These are phyloP conservation scores for Chlorella sp. DNA, from an alignment of 139 green algal species.

Conservation along the genomic window DNA sequence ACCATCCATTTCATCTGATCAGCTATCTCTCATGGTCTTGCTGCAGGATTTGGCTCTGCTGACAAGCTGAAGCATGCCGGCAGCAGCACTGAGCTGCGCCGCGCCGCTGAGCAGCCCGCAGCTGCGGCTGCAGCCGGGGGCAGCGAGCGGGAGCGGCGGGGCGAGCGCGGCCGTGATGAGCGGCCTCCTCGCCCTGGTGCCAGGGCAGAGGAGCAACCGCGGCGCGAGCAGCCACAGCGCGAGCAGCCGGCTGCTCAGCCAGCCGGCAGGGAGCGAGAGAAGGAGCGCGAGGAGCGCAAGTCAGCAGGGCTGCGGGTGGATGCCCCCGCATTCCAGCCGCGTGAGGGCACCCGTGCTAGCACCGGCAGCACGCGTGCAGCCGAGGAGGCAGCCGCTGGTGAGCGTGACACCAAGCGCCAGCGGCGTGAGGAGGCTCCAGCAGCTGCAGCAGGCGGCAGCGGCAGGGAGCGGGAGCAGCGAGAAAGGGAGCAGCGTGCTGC, in stretches of 20 bases:
- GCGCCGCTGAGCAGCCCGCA: not conserved
- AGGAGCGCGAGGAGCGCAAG: not conserved
- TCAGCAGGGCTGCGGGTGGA: not conserved
- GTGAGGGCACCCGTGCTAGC: not conserved
- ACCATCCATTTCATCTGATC: not conserved
- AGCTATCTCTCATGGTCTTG: not conserved
- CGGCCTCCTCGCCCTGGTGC: not conserved
- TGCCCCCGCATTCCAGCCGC: not conserved
- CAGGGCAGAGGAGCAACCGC: not conserved
- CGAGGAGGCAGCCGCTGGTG: not conserved
- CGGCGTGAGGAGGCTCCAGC: conserved; percentile 11
- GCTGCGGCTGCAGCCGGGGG: not conserved
- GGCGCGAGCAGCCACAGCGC: not conserved
- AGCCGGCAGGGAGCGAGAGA: not conserved
- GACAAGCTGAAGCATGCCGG: conserved; percentile 26
- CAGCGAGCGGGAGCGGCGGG: not conserved
- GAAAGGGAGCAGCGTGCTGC: not conserved
- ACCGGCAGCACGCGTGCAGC: not conserved
- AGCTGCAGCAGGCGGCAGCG: not conserved
- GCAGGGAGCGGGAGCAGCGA: conserved; percentile 4
- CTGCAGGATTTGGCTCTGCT: conserved; percentile 25
- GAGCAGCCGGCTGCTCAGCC: not conserved
- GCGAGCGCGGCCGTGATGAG: not conserved
- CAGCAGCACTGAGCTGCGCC: conserved; percentile 28
- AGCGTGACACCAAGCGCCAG: conserved; percentile 17